These are phyloP conservation scores for Agaricales sp. DNA, from an alignment of 1,284 basidiomycete genomes.

Conservation along the genomic window DNA sequence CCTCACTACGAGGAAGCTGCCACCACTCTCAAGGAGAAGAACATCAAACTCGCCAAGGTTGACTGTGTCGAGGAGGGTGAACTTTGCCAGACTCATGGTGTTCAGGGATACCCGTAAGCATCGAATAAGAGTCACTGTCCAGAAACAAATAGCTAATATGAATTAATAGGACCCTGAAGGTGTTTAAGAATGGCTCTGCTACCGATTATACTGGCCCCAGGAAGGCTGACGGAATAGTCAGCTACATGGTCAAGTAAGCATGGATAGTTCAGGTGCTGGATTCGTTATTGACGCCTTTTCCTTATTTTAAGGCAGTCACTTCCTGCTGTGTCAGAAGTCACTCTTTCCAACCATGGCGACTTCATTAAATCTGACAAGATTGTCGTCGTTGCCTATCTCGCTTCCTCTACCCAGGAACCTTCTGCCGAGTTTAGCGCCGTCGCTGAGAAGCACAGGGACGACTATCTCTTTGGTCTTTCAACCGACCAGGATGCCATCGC, in stretches of 20 bases:
- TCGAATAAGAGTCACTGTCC: too few relatives aligned
- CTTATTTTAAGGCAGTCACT: slow-evolving; percentile 69
- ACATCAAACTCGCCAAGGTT: slow-evolving; percentile 91
- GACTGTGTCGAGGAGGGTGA: slow-evolving; percentile 89
- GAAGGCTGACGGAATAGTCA: slow-evolving; percentile 93
- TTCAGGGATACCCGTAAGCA: slow-evolving; percentile 88
- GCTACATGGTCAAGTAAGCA: slow-evolving; percentile 94
- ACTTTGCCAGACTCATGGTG: slow-evolving; percentile 75
- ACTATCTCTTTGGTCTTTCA: slow-evolving; percentile 85
- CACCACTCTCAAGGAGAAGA: slow-evolving; percentile 80
- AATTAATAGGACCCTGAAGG: slow-evolving; percentile 62
- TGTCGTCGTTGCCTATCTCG: slow-evolving; percentile 81
- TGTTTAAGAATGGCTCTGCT: slow-evolving; percentile 82
- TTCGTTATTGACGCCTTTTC: slow-evolving; percentile 2
- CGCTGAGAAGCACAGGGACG: slow-evolving; percentile 85
- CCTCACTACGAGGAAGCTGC: slow-evolving; percentile 97
- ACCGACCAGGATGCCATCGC: slow-evolving; percentile 63
- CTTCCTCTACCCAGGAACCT: slow-evolving; percentile 56
- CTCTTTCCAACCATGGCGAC: slow-evolving; percentile 66
- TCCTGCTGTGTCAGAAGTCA: slow-evolving; percentile 86
- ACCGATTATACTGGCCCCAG: slow-evolving; percentile 82
- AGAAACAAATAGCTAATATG: slow-evolving; percentile 6
- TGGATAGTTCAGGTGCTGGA: not conserved
- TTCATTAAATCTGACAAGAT: slow-evolving; percentile 89
- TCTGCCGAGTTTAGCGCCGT: slow-evolving; percentile 66